Evolutionary conservation across 345 rosid genomes (phyloP).

Genomic region (Iberis pinnata): DNA sequence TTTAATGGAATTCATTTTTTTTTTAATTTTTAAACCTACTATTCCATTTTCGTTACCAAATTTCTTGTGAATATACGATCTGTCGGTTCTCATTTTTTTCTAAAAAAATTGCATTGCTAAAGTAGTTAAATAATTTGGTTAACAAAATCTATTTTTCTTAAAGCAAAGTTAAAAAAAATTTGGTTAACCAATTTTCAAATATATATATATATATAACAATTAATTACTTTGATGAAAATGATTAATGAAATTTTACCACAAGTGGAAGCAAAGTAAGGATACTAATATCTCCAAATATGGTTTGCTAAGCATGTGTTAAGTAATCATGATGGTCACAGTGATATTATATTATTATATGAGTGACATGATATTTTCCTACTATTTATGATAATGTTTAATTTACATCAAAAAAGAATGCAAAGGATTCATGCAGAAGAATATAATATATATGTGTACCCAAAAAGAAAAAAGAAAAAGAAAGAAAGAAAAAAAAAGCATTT

Average conservation of each 20-base stretch:
- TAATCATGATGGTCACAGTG: constrained; percentile 17
- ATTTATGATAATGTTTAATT: background rate
- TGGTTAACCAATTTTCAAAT: too few species aligned
- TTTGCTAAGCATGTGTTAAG: constrained; percentile 13
- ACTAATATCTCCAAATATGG: constrained; percentile 23
- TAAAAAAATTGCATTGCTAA: too few species aligned
- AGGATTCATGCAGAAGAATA: background rate
- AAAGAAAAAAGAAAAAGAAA: constrained; percentile 3
- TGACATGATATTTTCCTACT: constrained; percentile 6
- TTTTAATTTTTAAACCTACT: too few species aligned
- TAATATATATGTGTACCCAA: background rate
- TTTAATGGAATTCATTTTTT: constrained; percentile 22
- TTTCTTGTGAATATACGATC: background rate
- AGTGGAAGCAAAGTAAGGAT: constrained; percentile 21
- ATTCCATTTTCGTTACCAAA: too few species aligned
- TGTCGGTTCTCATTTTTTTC: too few species aligned
- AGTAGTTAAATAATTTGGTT: too few species aligned
- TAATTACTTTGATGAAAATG: background rate
- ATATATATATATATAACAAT: too few species aligned
- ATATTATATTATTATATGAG: background rate
- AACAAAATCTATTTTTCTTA: too few species aligned
- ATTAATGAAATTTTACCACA: constrained; percentile 21
- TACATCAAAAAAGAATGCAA: background rate
- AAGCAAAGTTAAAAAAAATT: too few species aligned
- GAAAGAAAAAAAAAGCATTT: constrained; percentile 18